phyloP scores from a whole-genome alignment of 2,329 filamentous ascomycete species.

The Aspergillus unguis region DNA sequence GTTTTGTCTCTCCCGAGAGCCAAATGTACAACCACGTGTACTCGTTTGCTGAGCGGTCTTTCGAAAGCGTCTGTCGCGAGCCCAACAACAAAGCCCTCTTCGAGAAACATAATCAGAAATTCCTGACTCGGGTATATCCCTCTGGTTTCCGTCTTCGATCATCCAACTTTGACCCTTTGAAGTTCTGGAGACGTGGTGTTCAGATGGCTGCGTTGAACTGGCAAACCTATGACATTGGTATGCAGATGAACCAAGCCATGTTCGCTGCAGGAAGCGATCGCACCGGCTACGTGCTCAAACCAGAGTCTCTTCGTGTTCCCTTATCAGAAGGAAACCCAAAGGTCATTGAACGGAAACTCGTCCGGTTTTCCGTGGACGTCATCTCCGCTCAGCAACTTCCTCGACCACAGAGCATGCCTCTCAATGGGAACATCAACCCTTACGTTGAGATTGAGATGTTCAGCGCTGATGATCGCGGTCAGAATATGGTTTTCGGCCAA shows the following conservation, averaged over 20 bases:
- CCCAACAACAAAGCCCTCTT: conserved; percentile 73
- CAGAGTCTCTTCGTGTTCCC: conserved; percentile 66
- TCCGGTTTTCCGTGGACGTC: conserved; percentile 81
- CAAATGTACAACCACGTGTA: conserved; percentile 92
- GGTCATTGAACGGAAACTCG: conserved; percentile 74
- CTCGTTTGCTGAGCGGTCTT: conserved; percentile 87
- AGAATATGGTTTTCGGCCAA: conserved; percentile 64
- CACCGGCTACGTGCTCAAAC: conserved; percentile 91
- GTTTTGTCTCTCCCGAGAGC: conserved; percentile 74
- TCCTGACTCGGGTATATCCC: conserved; percentile 92
- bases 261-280: conserved; percentile 84
- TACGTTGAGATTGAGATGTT: conserved; percentile 96
- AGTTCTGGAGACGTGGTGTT: conserved; percentile 91
- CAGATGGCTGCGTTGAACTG: conserved; percentile 98
- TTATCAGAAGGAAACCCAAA: conserved; percentile 31
- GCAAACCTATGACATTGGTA: conserved; percentile 94
- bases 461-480: conserved; percentile 85
- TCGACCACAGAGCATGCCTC: conserved; percentile 69
- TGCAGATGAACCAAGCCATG: conserved; percentile 98
- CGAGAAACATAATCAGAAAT: conserved; percentile 84
- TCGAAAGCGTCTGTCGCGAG: conserved; percentile 74
- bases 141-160: conserved; percentile 77
- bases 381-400: conserved; percentile 95
- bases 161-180: conserved; percentile 89
- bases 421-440: conserved; percentile 76